Conservation (phyloP, 1,139 yeast species). For the Hanseniaspora gamundiae region DNA sequence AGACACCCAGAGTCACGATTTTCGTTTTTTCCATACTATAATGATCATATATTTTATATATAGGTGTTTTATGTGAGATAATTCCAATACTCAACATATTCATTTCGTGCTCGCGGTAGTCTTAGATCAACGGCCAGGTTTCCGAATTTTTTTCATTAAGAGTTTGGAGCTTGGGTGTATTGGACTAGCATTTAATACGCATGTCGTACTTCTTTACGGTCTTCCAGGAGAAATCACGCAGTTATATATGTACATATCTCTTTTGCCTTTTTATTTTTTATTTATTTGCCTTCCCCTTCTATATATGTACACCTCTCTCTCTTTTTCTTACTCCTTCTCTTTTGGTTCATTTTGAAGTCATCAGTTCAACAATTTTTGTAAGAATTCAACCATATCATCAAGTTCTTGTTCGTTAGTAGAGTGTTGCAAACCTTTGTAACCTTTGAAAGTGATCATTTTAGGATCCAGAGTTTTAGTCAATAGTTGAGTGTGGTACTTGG, state of each 20-base stretch:
- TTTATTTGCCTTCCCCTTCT: background rate
- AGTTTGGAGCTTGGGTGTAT: constrained; percentile 4
- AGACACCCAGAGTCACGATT: constrained; percentile 96
- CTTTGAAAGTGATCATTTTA: constrained; percentile 41
- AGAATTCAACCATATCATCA: constrained; percentile 42
- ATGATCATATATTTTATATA: constrained; percentile 22
- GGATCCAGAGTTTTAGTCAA: constrained; percentile 6
- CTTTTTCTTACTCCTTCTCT: too few species aligned
- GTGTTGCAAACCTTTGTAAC: constrained; percentile 40
- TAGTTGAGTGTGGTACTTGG: constrained; percentile 31
- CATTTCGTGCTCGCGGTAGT: constrained; percentile 86
- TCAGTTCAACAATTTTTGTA: constrained; percentile 24
- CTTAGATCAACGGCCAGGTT: constrained; percentile 39
- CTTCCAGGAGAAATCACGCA: constrained; percentile 44
- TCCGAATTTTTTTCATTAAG: constrained; percentile 5
- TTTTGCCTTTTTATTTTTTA: background rate
- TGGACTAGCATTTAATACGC: constrained; percentile 33
- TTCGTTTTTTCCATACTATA: constrained; percentile 26
- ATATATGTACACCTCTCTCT: too few species aligned
- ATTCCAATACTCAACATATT: constrained; percentile 14
- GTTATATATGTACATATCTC: constrained; percentile 9
- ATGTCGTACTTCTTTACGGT: constrained; percentile 39
- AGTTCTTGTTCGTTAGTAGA: constrained; percentile 42
- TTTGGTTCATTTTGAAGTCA: too few species aligned
- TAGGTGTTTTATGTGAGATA: constrained; percentile 9